Evolutionary conservation across 495 filamentous ascomycete genomes (phyloP).

Genomic region (Aspergillus funiculosus): DNA sequence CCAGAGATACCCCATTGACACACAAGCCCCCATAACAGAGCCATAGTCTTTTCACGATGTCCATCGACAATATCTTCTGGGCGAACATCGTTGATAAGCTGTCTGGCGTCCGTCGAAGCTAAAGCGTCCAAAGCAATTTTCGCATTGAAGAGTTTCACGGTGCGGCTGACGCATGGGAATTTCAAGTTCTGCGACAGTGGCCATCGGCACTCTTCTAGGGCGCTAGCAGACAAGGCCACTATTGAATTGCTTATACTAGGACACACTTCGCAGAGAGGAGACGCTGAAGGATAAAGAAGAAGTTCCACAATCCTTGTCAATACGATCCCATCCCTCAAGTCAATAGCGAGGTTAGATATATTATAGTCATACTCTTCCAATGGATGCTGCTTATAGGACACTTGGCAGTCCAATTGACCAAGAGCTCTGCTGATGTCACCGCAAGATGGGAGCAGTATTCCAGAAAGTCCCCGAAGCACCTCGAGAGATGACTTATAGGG

Average conservation of each 20-base stretch:
- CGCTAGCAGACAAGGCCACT: no score
- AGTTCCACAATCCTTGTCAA: slow-evolving; percentile 57
- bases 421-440: slow-evolving; percentile 54
- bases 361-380: slow-evolving; percentile 55
- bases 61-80: slow-evolving; percentile 63
- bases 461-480: slow-evolving; percentile 48
- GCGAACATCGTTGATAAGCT: slow-evolving; percentile 35
- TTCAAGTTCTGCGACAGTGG: slow-evolving; percentile 56
- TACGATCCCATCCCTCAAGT: slow-evolving; percentile 59
- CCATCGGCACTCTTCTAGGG: slow-evolving; percentile 19
- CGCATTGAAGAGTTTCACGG: slow-evolving; percentile 57
- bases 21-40: slow-evolving; percentile 57
- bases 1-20: slow-evolving; percentile 49
- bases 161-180: slow-evolving; percentile 51
- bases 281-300: slow-evolving; percentile 43
- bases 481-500: slow-evolving; percentile 50
- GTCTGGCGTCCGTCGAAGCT: slow-evolving; percentile 30
- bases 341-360: slow-evolving; percentile 57
- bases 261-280: not conserved
- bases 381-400: slow-evolving; percentile 49
- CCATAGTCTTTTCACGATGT: slow-evolving; percentile 61
- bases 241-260: not conserved
- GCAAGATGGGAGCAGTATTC: slow-evolving; percentile 52
- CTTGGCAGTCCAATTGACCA: slow-evolving; percentile 51
- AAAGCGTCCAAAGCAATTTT: slow-evolving; percentile 54